Evolutionary conservation across 2,329 filamentous ascomycete genomes (phyloP).

Genomic region (Drechslerella dactyloides): DNA sequence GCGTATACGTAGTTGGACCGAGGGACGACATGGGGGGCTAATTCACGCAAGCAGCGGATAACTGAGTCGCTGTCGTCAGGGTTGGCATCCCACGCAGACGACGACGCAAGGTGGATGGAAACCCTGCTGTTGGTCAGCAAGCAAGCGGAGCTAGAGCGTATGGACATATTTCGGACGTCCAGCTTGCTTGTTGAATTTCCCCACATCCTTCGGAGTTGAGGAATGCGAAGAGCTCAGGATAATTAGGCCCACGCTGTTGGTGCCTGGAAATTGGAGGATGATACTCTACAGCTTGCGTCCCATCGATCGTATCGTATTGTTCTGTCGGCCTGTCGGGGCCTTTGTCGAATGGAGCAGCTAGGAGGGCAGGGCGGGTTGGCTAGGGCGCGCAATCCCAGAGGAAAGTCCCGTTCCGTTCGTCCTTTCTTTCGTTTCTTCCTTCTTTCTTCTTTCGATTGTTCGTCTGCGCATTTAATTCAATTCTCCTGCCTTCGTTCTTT

Average conservation of each 20-base stretch:
- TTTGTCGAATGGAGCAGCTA: no score
- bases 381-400: no score
- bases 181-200: neutral
- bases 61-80: neutral
- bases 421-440: neutral
- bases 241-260: slow-evolving; percentile 50
- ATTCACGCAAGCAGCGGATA: slow-evolving; percentile 5
- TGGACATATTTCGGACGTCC: neutral
- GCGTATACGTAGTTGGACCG: no score
- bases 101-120: neutral
- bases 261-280: neutral
- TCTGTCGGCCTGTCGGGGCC: no score
- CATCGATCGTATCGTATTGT: no score
- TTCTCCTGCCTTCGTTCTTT: neutral
- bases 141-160: neutral
- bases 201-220: neutral
- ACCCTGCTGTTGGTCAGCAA: slow-evolving; percentile 9
- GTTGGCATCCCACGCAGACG: neutral
- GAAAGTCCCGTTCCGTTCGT: no score
- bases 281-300: neutral
- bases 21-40: no score
- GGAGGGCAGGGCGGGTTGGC: no score
- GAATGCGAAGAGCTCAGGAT: slow-evolving; percentile 48
- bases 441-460: neutral
- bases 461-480: no score